Percentiles rank a stretch among this genome's conserved stretches.
These are phyloP conservation scores for Clonostachys rosea DNA, from an alignment of 2,329 filamentous ascomycete genomes.

Conservation along the genomic window DNA sequence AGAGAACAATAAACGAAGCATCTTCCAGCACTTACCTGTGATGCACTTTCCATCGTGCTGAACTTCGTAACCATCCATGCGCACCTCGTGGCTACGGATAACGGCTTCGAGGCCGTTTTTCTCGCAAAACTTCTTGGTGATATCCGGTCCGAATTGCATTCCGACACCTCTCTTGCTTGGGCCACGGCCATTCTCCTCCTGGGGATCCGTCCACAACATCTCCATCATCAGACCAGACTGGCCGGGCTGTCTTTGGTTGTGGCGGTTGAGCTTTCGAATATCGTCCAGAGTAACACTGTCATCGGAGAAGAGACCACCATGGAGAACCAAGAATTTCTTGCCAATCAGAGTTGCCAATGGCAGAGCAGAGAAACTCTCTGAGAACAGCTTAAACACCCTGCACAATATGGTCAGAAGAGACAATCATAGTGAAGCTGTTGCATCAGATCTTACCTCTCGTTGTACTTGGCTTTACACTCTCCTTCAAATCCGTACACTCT, in stretches of 20 bases:
- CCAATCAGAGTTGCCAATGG: constrained; percentile 90
- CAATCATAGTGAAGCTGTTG: background rate
- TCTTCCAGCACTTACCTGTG: constrained; percentile 56
- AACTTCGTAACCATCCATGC: constrained; percentile 99
- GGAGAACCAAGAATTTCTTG: constrained; percentile 84
- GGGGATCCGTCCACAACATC: constrained; percentile 99
- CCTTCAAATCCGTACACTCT: constrained; percentile 97
- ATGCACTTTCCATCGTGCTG: constrained; percentile 96
- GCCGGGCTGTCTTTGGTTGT: constrained; percentile 87
- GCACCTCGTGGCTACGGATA: constrained; percentile 94
- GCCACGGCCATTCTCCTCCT: constrained; percentile 77
- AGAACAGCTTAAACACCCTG: constrained; percentile 92
- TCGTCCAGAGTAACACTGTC: constrained; percentile 90
- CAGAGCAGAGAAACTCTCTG: constrained; percentile 92
- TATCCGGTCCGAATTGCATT: constrained; percentile 92
- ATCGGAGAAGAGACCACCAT: constrained; percentile 93
- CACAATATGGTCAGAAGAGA: constrained; percentile 2
- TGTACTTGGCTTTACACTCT: constrained; percentile 98
- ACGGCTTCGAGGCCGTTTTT: constrained; percentile 92
- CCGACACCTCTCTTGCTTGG: constrained; percentile 97
- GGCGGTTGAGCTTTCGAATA: constrained; percentile 86
- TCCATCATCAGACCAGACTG: constrained; percentile 99
- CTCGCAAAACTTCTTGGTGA: constrained; percentile 95
- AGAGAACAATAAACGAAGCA: constrained; percentile 3
- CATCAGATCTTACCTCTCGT: constrained; percentile 51